Conservation (phyloP, 1,284 basidiomycete genomes). For the Stereum hirsutum region DNA sequence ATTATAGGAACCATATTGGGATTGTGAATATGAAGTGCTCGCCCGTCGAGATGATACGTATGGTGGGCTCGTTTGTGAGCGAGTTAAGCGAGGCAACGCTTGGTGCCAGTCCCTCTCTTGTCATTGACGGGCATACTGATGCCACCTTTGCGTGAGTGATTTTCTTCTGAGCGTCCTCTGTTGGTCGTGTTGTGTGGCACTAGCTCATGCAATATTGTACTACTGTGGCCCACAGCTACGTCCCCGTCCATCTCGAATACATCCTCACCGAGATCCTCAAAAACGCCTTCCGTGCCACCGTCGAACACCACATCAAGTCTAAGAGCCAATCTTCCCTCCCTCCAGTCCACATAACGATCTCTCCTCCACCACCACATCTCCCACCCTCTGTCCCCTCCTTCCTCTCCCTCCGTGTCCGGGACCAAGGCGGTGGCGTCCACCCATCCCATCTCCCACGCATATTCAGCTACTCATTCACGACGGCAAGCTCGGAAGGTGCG, state of each 20-base stretch:
- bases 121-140: constrained; percentile 61
- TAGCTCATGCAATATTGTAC: constrained; percentile 12
- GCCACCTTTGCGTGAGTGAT: constrained; percentile 68
- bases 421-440: constrained; percentile 80
- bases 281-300: constrained; percentile 85
- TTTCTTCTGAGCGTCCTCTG: not conserved
- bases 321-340: constrained; percentile 37
- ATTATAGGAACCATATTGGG: constrained; percentile 36
- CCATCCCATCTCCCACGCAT: constrained; percentile 68
- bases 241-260: constrained; percentile 86
- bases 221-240: constrained; percentile 66
- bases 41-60: constrained; percentile 60
- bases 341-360: constrained; percentile 67
- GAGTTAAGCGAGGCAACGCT: constrained; percentile 85
- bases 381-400: constrained; percentile 32
- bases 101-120: constrained; percentile 57
- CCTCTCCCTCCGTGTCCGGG: constrained; percentile 73
- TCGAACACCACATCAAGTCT: constrained; percentile 58
- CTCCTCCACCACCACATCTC: constrained; percentile 37
- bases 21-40: constrained; percentile 66
- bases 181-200: too few species aligned
- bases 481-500: constrained; percentile 40
- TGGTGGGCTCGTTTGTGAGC: constrained; percentile 74
- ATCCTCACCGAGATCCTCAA: constrained; percentile 83
- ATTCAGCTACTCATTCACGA: constrained; percentile 89